These are phyloP conservation scores for Penicillium samsonianum DNA, from an alignment of 495 filamentous ascomycete genomes.

Conservation along the genomic window DNA sequence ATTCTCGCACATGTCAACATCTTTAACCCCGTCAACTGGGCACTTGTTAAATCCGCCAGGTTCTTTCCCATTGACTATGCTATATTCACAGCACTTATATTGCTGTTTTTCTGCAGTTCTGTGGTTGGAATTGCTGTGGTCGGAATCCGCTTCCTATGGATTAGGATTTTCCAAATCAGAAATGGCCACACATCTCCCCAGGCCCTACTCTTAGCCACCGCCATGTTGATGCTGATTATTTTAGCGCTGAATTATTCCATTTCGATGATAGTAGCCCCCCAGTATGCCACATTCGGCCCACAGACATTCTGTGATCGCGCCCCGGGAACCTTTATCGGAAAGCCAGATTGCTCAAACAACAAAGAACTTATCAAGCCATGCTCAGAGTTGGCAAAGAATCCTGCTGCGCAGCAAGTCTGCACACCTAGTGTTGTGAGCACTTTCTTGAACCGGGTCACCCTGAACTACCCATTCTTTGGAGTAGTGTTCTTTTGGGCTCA, in stretches of 20 bases:
- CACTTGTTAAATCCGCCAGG: slow-evolving; percentile 77
- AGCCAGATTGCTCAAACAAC: slow-evolving; percentile 79
- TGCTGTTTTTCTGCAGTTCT: slow-evolving; percentile 83
- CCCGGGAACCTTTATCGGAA: slow-evolving; percentile 53
- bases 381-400: slow-evolving; percentile 65
- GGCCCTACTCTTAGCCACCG: slow-evolving; percentile 86
- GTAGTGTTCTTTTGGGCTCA: slow-evolving; percentile 92
- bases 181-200: slow-evolving; percentile 88
- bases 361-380: slow-evolving; percentile 74
- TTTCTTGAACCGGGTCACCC: slow-evolving; percentile 89
- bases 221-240: slow-evolving; percentile 84
- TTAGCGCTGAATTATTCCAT: slow-evolving; percentile 89
- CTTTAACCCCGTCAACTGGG: slow-evolving; percentile 93
- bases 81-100: slow-evolving; percentile 76
- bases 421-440: slow-evolving; percentile 88
- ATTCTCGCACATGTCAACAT: slow-evolving; percentile 88
- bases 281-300: slow-evolving; percentile 91
- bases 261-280: slow-evolving; percentile 87
- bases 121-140: slow-evolving; percentile 82
- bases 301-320: slow-evolving; percentile 86
- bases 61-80: slow-evolving; percentile 92
- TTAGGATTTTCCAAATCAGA: slow-evolving; percentile 85
- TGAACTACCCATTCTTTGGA: slow-evolving; percentile 97
- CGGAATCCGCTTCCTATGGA: slow-evolving; percentile 94
- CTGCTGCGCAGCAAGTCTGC: slow-evolving; percentile 72